These are phyloP conservation scores for Aristolochia fimbriata DNA, from an alignment of 164 flowering plant genomes.

Conservation along the genomic window DNA sequence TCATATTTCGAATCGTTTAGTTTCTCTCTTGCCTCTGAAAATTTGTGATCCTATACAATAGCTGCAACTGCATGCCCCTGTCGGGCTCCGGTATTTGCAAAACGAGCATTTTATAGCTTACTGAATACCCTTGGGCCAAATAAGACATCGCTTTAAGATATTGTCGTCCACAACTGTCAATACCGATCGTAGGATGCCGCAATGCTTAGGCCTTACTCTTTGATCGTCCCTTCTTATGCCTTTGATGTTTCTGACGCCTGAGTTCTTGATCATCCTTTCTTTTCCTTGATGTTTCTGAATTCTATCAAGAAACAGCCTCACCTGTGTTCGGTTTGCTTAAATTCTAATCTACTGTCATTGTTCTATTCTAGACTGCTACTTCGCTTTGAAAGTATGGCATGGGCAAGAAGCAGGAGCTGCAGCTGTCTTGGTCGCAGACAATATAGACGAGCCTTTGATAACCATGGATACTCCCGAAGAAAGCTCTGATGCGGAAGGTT, in stretches of 20 bases:
- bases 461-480: conserved; percentile 94
- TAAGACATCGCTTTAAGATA: no score
- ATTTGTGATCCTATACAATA: no score
- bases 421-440: conserved; percentile 83
- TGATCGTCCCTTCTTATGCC: neutral
- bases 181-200: no score
- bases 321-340: neutral
- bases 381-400: conserved; percentile 84
- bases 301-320: neutral
- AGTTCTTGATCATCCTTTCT: neutral
- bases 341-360: neutral
- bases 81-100: no score
- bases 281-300: neutral
- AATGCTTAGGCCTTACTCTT: neutral
- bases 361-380: conserved; percentile 56
- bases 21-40: no score
- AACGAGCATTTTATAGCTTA: no score
- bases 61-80: no score
- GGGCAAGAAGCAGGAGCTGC: conserved; percentile 90
- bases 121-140: no score
- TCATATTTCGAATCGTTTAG: no score
- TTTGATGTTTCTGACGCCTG: neutral
- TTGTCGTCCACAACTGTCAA: no score
- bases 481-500: conserved; percentile 38
- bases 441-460: conserved; percentile 62